A percentile compares a stretch with the other conserved stretches of the same genome.
These are phyloP conservation scores for Didymella lethalis DNA, from an alignment of 2,329 filamentous ascomycete species.

Conservation along the genomic window DNA sequence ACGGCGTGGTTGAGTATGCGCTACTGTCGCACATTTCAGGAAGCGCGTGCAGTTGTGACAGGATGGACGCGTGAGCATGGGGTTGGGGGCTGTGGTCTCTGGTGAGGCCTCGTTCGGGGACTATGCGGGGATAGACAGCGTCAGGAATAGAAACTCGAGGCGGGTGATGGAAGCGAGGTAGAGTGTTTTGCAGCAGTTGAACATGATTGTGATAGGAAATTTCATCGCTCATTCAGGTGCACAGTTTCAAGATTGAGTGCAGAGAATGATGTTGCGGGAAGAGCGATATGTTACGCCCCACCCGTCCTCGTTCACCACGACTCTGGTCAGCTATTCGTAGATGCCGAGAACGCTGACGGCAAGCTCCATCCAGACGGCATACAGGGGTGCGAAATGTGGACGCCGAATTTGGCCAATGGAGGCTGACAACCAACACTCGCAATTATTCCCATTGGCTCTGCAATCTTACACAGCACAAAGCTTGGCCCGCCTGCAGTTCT, in stretches of 20 bases:
- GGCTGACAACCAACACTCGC: constrained; percentile 2
- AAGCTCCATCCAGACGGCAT: constrained; percentile 1
- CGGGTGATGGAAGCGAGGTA: neutral
- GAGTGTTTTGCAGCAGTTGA: neutral
- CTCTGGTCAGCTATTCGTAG: neutral
- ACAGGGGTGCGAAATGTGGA: constrained; percentile 19
- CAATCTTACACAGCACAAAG: constrained; percentile 14
- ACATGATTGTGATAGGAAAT: neutral
- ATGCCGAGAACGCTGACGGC: constrained; percentile 10
- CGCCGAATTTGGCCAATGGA: constrained; percentile 16
- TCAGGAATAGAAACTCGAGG: constrained; percentile 20
- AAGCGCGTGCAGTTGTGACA: constrained; percentile 5
- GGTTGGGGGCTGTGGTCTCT: constrained; percentile 12
- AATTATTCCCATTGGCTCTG: constrained; percentile 9
- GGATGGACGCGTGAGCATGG: constrained; percentile 4
- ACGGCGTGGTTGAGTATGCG: too few species aligned
- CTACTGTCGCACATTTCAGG: constrained; percentile 1
- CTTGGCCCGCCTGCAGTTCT: constrained; percentile 9
- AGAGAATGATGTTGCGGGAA: neutral
- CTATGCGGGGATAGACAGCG: constrained; percentile 9
- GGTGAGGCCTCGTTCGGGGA: constrained; percentile 20
- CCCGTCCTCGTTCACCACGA: neutral
- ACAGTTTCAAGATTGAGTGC: neutral
- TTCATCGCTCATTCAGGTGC: too few species aligned
- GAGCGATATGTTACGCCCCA: neutral